These are phyloP conservation scores for Phytophthora agathidicida DNA, from an alignment of 352 stramenopile species.

Conservation along the genomic window DNA sequence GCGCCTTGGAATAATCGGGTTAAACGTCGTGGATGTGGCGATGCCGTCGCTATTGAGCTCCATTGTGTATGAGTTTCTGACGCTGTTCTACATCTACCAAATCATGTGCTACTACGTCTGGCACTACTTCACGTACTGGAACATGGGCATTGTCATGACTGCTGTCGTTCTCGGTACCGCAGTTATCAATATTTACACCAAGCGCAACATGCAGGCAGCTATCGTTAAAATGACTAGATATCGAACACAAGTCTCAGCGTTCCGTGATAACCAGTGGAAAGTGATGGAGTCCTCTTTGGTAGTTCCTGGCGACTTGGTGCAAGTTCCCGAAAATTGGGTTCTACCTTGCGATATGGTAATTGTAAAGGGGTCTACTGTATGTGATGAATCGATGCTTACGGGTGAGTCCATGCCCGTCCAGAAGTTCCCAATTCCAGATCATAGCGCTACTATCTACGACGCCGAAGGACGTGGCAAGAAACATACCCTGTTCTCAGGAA, in stretches of 20 bases:
- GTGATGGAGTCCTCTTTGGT: slow-evolving; percentile 35
- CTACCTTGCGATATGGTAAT: slow-evolving; percentile 64
- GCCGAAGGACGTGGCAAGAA: slow-evolving; percentile 49
- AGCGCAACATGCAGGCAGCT: slow-evolving; percentile 45
- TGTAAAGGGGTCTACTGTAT: slow-evolving; percentile 51
- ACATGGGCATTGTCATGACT: slow-evolving; percentile 48
- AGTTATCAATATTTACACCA: slow-evolving; percentile 50
- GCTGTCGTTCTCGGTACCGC: slow-evolving; percentile 41
- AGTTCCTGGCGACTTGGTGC: slow-evolving; percentile 55
- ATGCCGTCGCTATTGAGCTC: slow-evolving; percentile 48
- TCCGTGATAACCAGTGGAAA: slow-evolving; percentile 48
- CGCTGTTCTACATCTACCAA: slow-evolving; percentile 59
- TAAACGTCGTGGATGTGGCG: slow-evolving; percentile 41
- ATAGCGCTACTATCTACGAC: slow-evolving; percentile 41
- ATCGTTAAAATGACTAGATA: slow-evolving; percentile 57
- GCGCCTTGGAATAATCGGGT: slow-evolving; percentile 31
- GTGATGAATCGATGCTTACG: slow-evolving; percentile 60
- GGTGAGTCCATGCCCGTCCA: slow-evolving; percentile 76
- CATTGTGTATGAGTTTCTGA: slow-evolving; percentile 43
- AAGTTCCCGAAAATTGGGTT: slow-evolving; percentile 53
- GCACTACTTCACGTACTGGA: slow-evolving; percentile 64
- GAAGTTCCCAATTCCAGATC: slow-evolving; percentile 64
- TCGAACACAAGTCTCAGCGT: slow-evolving; percentile 54
- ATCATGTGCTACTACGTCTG: slow-evolving; percentile 67
- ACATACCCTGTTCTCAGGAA: slow-evolving; percentile 82